Evolutionary conservation across 1,139 yeast genomes (phyloP).

Genomic region (Suhomyces ambrosiae): DNA sequence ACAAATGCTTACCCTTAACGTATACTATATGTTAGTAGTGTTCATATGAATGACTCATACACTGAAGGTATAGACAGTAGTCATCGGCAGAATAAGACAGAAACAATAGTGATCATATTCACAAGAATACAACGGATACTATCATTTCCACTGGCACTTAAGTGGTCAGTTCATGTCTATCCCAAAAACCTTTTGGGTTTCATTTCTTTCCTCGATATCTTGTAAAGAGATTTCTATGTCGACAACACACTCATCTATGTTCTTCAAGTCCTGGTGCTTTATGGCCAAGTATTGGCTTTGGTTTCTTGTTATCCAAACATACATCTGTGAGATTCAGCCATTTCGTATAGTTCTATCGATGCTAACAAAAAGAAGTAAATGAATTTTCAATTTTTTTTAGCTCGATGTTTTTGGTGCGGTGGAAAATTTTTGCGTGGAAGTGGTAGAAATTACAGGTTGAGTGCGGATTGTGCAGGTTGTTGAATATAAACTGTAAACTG

Average conservation of each 20-base stretch:
- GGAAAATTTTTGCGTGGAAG: constrained; percentile 13
- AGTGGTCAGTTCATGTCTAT: too few relatives aligned
- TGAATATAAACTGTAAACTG: constrained; percentile 3
- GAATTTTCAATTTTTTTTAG: constrained; percentile 17
- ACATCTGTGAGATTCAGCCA: constrained; percentile 98
- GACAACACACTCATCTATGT: neutral
- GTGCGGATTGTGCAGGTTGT: constrained; percentile 1
- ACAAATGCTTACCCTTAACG: constrained; percentile 99
- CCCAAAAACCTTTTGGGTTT: too few relatives aligned
- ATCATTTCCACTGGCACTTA: neutral
- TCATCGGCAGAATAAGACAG: too few relatives aligned
- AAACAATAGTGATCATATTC: too few relatives aligned
- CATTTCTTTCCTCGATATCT: too few relatives aligned
- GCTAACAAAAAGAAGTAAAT: constrained; percentile 14
- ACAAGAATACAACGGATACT: too few relatives aligned
- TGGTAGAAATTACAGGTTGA: constrained; percentile 11
- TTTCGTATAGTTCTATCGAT: constrained; percentile 33
- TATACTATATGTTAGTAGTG: constrained; percentile 72
- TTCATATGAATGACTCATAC: neutral
- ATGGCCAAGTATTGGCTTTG: neutral
- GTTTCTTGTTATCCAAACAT: constrained; percentile 39
- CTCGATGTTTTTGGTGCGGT: constrained; percentile 14
- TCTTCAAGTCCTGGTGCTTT: neutral
- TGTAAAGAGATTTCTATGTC: too few relatives aligned
- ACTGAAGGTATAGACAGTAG: too few relatives aligned